These are phyloP conservation scores for Vanderwaltozyma verrucispora DNA, from an alignment of 805 yeast genomes.

Conservation along the genomic window DNA sequence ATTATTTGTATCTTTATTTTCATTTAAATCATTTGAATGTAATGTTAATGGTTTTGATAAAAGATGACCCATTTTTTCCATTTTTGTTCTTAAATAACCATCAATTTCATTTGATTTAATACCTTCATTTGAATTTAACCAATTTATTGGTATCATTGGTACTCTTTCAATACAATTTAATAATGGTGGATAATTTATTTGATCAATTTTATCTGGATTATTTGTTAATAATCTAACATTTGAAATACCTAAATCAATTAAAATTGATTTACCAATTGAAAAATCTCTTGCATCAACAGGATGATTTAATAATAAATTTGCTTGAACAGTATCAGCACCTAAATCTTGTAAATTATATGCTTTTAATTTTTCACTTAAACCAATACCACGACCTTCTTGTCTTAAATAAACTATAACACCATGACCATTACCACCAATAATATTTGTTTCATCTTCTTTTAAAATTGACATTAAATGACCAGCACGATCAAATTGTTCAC, in stretches of 20 bases:
- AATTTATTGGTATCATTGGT: constrained; percentile 94
- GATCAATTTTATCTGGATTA: constrained; percentile 91
- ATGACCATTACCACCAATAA: constrained; percentile 56
- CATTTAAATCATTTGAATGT: constrained; percentile 12
- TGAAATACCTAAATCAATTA: constrained; percentile 66
- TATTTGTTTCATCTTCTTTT: constrained; percentile 18
- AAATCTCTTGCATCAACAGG: constrained; percentile 98
- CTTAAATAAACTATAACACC: constrained; percentile 94
- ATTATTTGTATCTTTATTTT: neutral
- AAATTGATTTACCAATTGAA: constrained; percentile 86
- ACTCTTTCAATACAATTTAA: constrained; percentile 78
- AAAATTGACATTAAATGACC: constrained; percentile 64
- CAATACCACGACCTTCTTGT: constrained; percentile 98
- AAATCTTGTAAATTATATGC: constrained; percentile 95
- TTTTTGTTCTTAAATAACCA: constrained; percentile 86
- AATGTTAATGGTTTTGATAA: constrained; percentile 38
- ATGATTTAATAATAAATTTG: constrained; percentile 82
- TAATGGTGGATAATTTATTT: constrained; percentile 78
- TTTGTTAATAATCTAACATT: constrained; percentile 77
- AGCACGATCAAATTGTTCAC: constrained; percentile 98
- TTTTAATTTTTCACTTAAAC: constrained; percentile 93
- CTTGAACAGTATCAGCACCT: constrained; percentile 98
- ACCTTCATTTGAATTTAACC: constrained; percentile 56
- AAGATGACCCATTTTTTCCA: constrained; percentile 95
- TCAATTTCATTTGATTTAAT: constrained; percentile 80